Base-by-base conservation (phyloP, 2,329 filamentous ascomycete genomes). In the Phyllosticta capitalensis region DNA sequence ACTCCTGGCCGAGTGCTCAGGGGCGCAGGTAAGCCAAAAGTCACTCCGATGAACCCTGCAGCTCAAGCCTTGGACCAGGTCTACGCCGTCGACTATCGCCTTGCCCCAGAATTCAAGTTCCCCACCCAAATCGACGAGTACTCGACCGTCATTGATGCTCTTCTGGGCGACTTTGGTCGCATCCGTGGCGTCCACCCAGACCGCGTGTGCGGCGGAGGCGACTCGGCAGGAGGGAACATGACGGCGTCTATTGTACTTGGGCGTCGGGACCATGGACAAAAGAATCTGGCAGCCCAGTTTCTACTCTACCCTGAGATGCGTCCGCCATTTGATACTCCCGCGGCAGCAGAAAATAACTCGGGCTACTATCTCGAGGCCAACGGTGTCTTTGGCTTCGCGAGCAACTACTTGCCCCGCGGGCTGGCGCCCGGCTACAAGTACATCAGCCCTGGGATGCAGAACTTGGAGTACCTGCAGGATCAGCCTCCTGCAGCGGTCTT, bases 151-250 rank as follows among this genome's bases (percentile, higher is more conserved):
- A 64, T 72, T 7, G 62, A 65, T 20, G 68, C 65, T 62, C 60
- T 68, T 10, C 65, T 66, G 53, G 59, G 65, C 3, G 28, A 61
- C 33, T 66, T 65, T 2, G 68, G 69, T 5, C 61, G 58, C 12
- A 60, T 61, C 9, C 65, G 66, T 0, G 69, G 67, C 14, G 65
- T 73, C 14, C 61, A 69, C 52, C 53, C 65, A 2, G 59, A 65
- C 10, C 63, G 63, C 26, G 65, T 74, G 3, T 64, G 70, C 6
- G 69, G 69, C 7, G 70, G 69, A 21, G 72, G 71, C 24, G 70
- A 73, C 57, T 68, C 64, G 26, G 70, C 69, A 4, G 71, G 70
- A n/a, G 70, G 71, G 2, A 72, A 72, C 58, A 70, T 74, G 70
- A 72, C 72, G 2, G 67, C 70, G 3, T 69, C 67, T 9, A 33